Evolutionary conservation across 116 monocot species (phyloP).

Genomic region (Zostera marina): DNA sequence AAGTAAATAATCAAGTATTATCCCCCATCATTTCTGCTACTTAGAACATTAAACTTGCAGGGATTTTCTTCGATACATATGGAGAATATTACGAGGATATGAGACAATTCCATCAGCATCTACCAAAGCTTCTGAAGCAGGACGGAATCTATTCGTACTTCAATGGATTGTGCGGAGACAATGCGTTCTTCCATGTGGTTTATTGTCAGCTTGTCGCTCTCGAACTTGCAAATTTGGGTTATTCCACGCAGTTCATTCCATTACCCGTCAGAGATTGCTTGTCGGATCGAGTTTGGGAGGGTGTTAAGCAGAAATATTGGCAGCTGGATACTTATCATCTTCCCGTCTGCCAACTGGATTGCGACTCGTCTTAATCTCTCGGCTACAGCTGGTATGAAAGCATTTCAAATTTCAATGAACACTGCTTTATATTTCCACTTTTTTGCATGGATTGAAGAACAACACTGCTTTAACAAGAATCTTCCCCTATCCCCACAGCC

Average conservation of each 20-base stretch:
- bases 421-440: too few species aligned
- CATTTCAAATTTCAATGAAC: too few species aligned
- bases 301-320: conserved; percentile 92
- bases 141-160: conserved; percentile 94
- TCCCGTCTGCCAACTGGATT: conserved; percentile 54
- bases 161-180: conserved; percentile 87
- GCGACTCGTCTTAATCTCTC: conserved; percentile 20
- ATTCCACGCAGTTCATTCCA: conserved; percentile 68
- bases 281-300: conserved; percentile 64
- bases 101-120: conserved; percentile 76
- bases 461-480: too few species aligned
- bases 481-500: too few species aligned
- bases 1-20: neutral
- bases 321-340: conserved; percentile 89
- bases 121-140: conserved; percentile 62
- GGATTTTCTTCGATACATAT: conserved; percentile 94
- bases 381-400: too few species aligned
- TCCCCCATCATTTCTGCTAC: too few species aligned
- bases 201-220: conserved; percentile 89
- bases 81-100: conserved; percentile 95
- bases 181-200: conserved; percentile 92
- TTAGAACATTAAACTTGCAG: conserved; percentile 20
- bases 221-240: conserved; percentile 73
- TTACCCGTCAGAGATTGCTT: conserved; percentile 85
- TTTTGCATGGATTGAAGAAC: too few species aligned